Evolutionary conservation across 2,329 filamentous ascomycete species (phyloP).

Genomic region (Aspergillus aculeatinus): DNA sequence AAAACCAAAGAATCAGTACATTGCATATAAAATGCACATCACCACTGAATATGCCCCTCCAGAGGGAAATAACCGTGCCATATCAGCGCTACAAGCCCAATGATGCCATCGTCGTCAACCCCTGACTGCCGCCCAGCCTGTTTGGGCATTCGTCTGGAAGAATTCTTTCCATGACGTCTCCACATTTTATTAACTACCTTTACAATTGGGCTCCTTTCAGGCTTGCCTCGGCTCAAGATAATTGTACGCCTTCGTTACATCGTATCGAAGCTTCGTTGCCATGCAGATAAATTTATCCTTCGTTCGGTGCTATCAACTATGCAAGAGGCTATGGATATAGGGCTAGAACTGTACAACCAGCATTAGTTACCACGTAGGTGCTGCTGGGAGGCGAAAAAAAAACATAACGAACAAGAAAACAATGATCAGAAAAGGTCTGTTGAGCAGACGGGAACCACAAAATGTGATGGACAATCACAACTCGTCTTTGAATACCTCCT

Average conservation of each 20-base stretch:
- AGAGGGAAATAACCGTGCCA: not conserved
- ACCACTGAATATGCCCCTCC: not conserved
- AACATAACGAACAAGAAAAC: not conserved
- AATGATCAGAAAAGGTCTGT: not conserved
- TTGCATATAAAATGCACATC: too few relatives aligned
- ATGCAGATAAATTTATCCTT: not conserved
- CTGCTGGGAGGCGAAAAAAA: not conserved
- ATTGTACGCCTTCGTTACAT: not conserved
- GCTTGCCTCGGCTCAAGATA: not conserved
- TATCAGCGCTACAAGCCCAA: not conserved
- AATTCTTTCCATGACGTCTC: not conserved
- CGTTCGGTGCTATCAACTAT: not conserved
- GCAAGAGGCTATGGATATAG: slow-evolving; percentile 8
- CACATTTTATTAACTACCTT: not conserved
- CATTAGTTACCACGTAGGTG: not conserved
- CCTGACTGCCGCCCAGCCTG: not conserved
- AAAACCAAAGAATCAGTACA: too few relatives aligned
- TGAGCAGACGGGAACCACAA: slow-evolving; percentile 4
- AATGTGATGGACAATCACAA: slow-evolving; percentile 23
- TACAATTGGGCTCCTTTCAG: not conserved
- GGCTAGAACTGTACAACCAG: not conserved
- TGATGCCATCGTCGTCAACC: not conserved
- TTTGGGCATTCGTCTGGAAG: not conserved
- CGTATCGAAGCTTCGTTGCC: not conserved
- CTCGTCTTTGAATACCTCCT: slow-evolving; percentile 44